phyloP scores from a whole-genome alignment of 2,329 filamentous ascomycete genomes.

The Fusarium sulawesiense region DNA sequence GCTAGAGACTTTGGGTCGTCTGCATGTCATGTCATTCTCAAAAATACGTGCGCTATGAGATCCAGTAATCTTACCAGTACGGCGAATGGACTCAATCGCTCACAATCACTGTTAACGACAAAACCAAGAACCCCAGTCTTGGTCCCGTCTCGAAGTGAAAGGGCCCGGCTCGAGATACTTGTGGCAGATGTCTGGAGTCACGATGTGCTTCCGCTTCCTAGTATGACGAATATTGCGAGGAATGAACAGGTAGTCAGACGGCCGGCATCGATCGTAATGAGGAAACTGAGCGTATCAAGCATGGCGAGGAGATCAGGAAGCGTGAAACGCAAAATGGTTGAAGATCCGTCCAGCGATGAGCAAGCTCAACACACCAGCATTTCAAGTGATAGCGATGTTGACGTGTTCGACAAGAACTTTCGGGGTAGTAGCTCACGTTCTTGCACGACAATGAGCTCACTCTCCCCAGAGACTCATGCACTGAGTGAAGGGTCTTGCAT shows the following conservation, averaged over 20 bases:
- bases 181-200: slow-evolving; percentile 87
- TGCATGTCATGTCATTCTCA: slow-evolving; percentile 82
- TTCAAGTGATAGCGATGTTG: slow-evolving; percentile 25
- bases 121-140: slow-evolving; percentile 75
- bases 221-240: slow-evolving; percentile 74
- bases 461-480: slow-evolving; percentile 17
- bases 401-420: slow-evolving; percentile 9
- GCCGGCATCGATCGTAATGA: slow-evolving; percentile 87
- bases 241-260: slow-evolving; percentile 78
- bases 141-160: slow-evolving; percentile 78
- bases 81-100: slow-evolving; percentile 73
- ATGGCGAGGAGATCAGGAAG: slow-evolving; percentile 79
- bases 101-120: slow-evolving; percentile 81
- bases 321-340: slow-evolving; percentile 45
- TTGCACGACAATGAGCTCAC: slow-evolving; percentile 17
- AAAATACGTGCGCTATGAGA: slow-evolving; percentile 80
- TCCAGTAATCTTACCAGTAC: slow-evolving; percentile 57
- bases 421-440: slow-evolving; percentile 22
- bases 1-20: slow-evolving; percentile 77
- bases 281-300: slow-evolving; percentile 85
- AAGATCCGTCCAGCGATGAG: slow-evolving; percentile 4
- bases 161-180: slow-evolving; percentile 78
- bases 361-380: slow-evolving; percentile 21
- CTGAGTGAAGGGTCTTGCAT: slow-evolving; percentile 2
- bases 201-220: slow-evolving; percentile 83